Evolutionary conservation across 306 rosid species (phyloP).

Genomic region (Hylodesmum podocarpum): DNA sequence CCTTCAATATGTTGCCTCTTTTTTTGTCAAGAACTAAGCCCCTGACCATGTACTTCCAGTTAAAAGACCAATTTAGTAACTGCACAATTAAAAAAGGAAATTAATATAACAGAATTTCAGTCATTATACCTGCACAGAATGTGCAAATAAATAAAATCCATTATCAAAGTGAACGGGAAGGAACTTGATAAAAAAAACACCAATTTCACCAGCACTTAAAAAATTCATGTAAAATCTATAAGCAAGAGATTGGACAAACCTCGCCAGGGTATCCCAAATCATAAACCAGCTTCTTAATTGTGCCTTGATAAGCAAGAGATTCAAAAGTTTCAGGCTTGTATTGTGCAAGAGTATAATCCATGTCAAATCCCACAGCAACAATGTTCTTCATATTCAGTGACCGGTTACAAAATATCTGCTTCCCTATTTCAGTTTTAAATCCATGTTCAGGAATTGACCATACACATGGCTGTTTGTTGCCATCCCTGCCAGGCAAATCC

Average conservation of each 20-base stretch:
- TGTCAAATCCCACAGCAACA: slow-evolving; percentile 95
- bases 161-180: background rate
- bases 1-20: slow-evolving; percentile 99
- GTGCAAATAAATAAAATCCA: background rate
- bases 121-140: too few species aligned
- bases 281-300: slow-evolving; percentile 77
- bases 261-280: slow-evolving; percentile 84
- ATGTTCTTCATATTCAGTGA: slow-evolving; percentile 91
- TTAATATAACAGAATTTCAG: too few species aligned
- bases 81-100: slow-evolving; percentile 42
- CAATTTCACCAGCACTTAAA: background rate
- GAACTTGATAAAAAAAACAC: slow-evolving; percentile 3
- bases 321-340: slow-evolving; percentile 97
- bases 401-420: slow-evolving; percentile 91
- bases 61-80: slow-evolving; percentile 86
- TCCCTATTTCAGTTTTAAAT: slow-evolving; percentile 56
- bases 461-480: slow-evolving; percentile 43
- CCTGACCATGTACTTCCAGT: slow-evolving; percentile 97
- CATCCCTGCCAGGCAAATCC: slow-evolving; percentile 28
- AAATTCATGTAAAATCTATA: slow-evolving; percentile 9
- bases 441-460: slow-evolving; percentile 78
- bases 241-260: slow-evolving; percentile 57
- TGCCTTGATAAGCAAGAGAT: slow-evolving; percentile 95
- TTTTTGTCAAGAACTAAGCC: slow-evolving; percentile 98
- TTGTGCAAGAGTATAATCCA: slow-evolving; percentile 99